Evolutionary conservation across 345 rosid species (phyloP), one percentile per base, ranked within the genome.

Genomic region (Euphorbia peplus): DNA sequence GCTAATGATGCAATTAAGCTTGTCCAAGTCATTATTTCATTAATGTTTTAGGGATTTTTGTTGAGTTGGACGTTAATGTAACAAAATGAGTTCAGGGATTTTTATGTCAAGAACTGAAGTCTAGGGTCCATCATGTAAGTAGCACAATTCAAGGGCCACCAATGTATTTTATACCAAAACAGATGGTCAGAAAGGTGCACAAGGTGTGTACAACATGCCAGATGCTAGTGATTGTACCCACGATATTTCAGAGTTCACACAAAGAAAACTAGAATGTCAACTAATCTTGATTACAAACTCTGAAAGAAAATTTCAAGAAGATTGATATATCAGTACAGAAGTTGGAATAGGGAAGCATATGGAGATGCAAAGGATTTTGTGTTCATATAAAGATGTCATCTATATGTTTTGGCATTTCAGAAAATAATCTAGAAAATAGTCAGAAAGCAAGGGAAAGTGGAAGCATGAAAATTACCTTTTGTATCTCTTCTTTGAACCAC

Each of bases 401-500:
- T 39, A 54, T 32, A 58, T 11, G 10, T 13, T n/a, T 54, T 8
- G 2, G 62, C 15, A 22, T 44, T 10, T 44, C 22, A 5, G 47
- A 46, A 11, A 24, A 56, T n/a, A 15, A 24, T 41, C 42, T 25
- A 39, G 21, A 18, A 53, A 25, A 44, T 29, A 56, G 15, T 29
- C 26, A 32, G 3, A 30, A 18, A 21, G 22, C 14, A 52, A 56
- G 35, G 15, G 68, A 22, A 55, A 71, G 5, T 24, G 46, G 50
- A 39, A 44, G 72, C 15, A 67, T 5, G 2, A 39, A 60, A 42
- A 59, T 60, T 83, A 95, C 99, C 96, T 59, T 77, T 91, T 90
- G 78, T 91, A 95, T 89, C 91, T 85, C 85, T 89, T 91, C 87
- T 90, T 88, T 64, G 99, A 95, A 82, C 95, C 97, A 60, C 99